phyloP scores from a whole-genome alignment of 768 basidiomycete genomes.

The Mycena venus region DNA sequence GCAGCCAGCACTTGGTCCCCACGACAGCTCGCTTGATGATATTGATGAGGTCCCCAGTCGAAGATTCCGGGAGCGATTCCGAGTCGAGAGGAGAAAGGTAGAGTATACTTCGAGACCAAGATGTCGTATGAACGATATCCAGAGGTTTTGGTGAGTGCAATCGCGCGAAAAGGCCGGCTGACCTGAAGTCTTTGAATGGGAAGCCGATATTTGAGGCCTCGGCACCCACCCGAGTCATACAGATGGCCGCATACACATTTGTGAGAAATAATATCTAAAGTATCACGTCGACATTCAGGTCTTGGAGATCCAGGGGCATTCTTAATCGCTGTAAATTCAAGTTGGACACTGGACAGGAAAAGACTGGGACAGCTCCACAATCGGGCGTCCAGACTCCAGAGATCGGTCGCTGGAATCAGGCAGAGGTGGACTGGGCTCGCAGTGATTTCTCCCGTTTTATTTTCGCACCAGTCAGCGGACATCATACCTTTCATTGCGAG shows the following conservation, averaged over 20 bases:
- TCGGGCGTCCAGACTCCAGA: too few relatives aligned
- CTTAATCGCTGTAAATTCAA: not conserved
- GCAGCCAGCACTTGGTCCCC: too few relatives aligned
- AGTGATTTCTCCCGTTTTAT: not conserved
- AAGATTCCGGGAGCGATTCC: too few relatives aligned
- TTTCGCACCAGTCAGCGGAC: not conserved
- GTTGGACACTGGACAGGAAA: not conserved
- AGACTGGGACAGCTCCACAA: too few relatives aligned
- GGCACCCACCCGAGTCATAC: not conserved
- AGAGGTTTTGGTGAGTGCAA: not conserved
- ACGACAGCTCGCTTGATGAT: too few relatives aligned
- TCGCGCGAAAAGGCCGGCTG: not conserved
- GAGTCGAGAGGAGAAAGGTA: too few relatives aligned
- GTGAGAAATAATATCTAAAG: not conserved
- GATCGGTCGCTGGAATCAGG: too few relatives aligned
- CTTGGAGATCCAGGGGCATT: not conserved
- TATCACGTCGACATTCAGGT: not conserved
- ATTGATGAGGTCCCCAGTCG: too few relatives aligned
- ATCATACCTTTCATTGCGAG: not conserved
- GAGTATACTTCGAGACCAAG: too few relatives aligned
- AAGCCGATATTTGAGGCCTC: not conserved
- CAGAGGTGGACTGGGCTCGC: not conserved
- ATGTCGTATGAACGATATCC: too few relatives aligned
- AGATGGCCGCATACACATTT: not conserved
- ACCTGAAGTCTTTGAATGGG: not conserved